A percentile compares a stretch with the other conserved stretches of the same genome.
Conservation (phyloP, 2,329 filamentous ascomycete genomes). For the Penicillium sp. region DNA sequence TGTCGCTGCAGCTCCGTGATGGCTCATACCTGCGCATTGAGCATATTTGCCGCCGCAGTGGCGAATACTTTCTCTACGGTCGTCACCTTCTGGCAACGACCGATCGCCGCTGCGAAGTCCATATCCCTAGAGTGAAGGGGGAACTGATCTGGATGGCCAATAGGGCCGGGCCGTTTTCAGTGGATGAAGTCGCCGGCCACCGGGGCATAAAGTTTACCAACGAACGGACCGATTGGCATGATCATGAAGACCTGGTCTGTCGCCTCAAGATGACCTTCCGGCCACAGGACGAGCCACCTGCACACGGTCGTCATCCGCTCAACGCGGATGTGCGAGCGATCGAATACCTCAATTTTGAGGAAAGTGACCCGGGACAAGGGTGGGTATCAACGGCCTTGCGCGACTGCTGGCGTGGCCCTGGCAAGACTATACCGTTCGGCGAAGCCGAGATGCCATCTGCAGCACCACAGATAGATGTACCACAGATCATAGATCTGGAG, state of each 20-base stretch:
- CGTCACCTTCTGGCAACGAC: constrained; percentile 31
- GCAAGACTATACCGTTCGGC: constrained; percentile 31
- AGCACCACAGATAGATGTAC: not conserved
- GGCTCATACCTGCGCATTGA: constrained; percentile 41
- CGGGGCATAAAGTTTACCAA: constrained; percentile 55
- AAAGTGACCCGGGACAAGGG: constrained; percentile 26
- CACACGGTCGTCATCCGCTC: not conserved
- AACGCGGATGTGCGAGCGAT: not conserved
- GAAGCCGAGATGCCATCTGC: constrained; percentile 5
- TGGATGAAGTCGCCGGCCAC: constrained; percentile 37
- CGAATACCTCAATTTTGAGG: constrained; percentile 25
- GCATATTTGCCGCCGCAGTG: constrained; percentile 29
- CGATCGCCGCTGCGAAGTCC: constrained; percentile 22
- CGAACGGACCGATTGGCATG: constrained; percentile 20
- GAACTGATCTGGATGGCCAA: constrained; percentile 45
- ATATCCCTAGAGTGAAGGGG: constrained; percentile 36
- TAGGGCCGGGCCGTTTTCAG: constrained; percentile 41
- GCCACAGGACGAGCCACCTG: not conserved
- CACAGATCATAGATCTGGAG: constrained; percentile 7
- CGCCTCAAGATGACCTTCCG: constrained; percentile 27
- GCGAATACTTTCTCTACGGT: constrained; percentile 36
- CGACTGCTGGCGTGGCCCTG: constrained; percentile 29
- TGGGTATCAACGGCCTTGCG: constrained; percentile 21
- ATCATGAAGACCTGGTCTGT: constrained; percentile 32
- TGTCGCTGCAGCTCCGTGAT: constrained; percentile 37